These are phyloP conservation scores for Linum lewisii DNA, from an alignment of 345 rosid species.

Conservation along the genomic window DNA sequence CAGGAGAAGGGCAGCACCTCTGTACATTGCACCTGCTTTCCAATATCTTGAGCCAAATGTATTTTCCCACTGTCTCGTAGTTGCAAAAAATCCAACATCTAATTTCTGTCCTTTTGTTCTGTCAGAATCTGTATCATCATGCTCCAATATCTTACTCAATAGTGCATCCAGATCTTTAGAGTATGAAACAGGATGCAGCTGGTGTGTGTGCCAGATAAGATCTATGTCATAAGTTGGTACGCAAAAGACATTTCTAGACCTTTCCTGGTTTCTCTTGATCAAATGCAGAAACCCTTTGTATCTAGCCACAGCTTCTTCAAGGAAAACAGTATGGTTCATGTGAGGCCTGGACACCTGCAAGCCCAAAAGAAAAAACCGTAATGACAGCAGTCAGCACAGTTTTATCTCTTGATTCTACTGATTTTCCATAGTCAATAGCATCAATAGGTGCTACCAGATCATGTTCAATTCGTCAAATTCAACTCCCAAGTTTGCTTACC, in stretches of 20 bases:
- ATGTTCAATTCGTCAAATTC: not conserved
- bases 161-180: constrained; percentile 46
- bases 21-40: constrained; percentile 93
- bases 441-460: not conserved
- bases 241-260: constrained; percentile 50
- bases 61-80: constrained; percentile 81
- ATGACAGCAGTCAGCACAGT: too few relatives aligned
- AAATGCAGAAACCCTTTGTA: constrained; percentile 82
- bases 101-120: constrained; percentile 84
- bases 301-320: constrained; percentile 75
- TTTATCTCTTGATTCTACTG: too few relatives aligned
- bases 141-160: constrained; percentile 72
- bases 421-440: too few relatives aligned
- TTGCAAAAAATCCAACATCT: constrained; percentile 70
- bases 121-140: constrained; percentile 90
- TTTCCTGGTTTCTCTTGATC: constrained; percentile 67
- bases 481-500: constrained; percentile 29
- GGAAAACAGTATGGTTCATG: constrained; percentile 48
- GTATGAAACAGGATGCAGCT: constrained; percentile 72
- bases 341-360: constrained; percentile 68
- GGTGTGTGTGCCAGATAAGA: constrained; percentile 98
- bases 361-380: too few relatives aligned
- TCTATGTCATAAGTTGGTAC: constrained; percentile 97
- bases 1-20: constrained; percentile 58
- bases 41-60: constrained; percentile 74